Percentiles rank a stretch among this genome's conserved stretches.
Conservation (phyloP, 345 rosid species). For the Brassica cretica region DNA sequence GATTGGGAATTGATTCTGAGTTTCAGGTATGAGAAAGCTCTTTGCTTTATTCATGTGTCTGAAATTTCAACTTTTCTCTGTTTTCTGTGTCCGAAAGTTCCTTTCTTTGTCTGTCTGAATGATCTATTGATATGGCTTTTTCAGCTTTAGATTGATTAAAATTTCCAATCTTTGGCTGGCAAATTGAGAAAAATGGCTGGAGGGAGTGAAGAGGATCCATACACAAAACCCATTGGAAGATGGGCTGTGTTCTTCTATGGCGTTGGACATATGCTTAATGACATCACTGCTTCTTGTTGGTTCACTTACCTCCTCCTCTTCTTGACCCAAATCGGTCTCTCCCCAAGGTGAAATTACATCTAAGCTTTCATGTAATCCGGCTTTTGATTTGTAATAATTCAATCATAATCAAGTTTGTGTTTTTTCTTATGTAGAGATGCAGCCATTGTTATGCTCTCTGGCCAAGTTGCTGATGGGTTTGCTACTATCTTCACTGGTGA, state of each 20-base stretch:
- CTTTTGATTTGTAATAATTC: not conserved
- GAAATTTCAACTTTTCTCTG: not conserved
- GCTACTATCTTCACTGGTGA: constrained; percentile 80
- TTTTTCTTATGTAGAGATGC: constrained; percentile 57
- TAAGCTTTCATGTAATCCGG: not conserved
- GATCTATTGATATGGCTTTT: not conserved
- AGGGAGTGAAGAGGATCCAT: constrained; percentile 50
- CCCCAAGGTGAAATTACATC: constrained; percentile 52
- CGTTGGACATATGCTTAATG: constrained; percentile 93
- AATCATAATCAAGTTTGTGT: not conserved
- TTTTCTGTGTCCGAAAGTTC: constrained; percentile 18
- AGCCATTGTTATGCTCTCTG: constrained; percentile 86
- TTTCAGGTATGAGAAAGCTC: constrained; percentile 16
- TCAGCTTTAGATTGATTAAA: constrained; percentile 1
- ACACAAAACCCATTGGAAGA: constrained; percentile 61
- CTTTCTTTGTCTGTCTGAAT: not conserved
- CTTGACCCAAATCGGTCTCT: constrained; percentile 83
- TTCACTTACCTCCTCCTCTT: constrained; percentile 89
- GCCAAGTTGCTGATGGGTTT: constrained; percentile 90
- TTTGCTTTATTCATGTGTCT: not conserved
- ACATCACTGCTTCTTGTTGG: constrained; percentile 97
- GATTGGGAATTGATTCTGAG: constrained; percentile 21
- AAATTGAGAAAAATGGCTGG: constrained; percentile 25
- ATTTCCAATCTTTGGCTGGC: not conserved
- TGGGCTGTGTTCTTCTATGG: constrained; percentile 77